phyloP scores from a whole-genome alignment of 257 asterid species.

The Nicotiana tomentosiformis region DNA sequence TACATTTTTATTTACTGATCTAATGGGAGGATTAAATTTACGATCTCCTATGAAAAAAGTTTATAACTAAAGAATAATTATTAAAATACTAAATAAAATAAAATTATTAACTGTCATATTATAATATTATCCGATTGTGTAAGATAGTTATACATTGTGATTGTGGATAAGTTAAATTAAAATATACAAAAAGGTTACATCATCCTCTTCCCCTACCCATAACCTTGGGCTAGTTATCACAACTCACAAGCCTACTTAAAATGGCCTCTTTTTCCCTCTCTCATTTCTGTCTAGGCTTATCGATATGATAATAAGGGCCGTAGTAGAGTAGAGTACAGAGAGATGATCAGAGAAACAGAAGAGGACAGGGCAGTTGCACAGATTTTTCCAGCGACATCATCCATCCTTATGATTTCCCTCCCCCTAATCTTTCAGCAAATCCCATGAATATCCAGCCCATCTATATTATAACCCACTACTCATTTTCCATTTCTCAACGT shows the following conservation, averaged over 20 bases:
- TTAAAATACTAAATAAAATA: no score
- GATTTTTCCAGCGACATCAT: conserved; percentile 26
- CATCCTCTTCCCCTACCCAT: conserved; percentile 12
- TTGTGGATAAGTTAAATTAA: neutral
- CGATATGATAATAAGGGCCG: conserved; percentile 33
- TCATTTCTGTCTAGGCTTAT: conserved; percentile 27
- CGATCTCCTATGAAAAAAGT: no score
- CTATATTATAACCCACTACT: conserved; percentile 16
- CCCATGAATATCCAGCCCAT: conserved; percentile 25
- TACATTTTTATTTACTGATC: no score
- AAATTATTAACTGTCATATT: no score
- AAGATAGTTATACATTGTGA: no score
- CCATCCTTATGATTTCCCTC: conserved; percentile 23
- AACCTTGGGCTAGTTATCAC: conserved; percentile 7
- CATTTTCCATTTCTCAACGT: neutral
- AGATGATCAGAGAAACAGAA: conserved; percentile 24
- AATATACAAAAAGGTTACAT: conserved; percentile 21
- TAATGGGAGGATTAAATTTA: no score
- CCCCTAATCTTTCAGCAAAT: conserved; percentile 41
- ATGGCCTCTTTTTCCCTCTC: conserved; percentile 6
- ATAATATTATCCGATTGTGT: no score
- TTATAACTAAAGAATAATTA: no score
- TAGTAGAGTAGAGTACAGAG: conserved; percentile 29
- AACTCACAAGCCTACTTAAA: conserved; percentile 5
- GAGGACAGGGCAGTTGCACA: conserved; percentile 26